These are phyloP conservation scores for Aspergillus texensis DNA, from an alignment of 2,329 filamentous ascomycete genomes.

Conservation along the genomic window DNA sequence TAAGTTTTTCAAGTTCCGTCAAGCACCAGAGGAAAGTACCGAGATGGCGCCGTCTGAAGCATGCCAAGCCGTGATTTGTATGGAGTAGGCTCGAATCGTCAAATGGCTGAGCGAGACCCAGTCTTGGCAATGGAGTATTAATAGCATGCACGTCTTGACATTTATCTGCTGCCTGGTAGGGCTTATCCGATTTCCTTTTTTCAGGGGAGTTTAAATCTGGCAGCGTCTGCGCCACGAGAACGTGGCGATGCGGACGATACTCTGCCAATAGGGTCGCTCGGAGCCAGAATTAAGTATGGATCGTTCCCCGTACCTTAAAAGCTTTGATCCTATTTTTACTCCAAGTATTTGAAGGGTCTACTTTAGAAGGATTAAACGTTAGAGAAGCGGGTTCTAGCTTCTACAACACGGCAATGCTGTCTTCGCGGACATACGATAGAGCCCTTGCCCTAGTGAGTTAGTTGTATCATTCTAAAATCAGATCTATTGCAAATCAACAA, in stretches of 20 bases:
- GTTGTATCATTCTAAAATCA: no score
- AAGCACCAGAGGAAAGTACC: neutral
- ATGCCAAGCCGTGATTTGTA: neutral
- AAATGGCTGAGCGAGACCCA: neutral
- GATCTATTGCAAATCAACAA: no score
- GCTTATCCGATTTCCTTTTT: neutral
- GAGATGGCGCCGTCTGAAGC: neutral
- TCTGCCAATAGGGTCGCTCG: neutral
- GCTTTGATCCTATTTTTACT: neutral
- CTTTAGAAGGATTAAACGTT: no score
- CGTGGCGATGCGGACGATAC: neutral
- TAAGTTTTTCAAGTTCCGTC: neutral
- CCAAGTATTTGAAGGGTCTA: no score
- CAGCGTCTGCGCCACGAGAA: neutral
- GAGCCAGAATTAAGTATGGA: neutral
- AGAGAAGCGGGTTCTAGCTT: no score
- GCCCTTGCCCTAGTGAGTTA: no score
- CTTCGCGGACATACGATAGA: no score
- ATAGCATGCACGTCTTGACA: neutral
- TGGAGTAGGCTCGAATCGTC: neutral
- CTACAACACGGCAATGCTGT: no score
- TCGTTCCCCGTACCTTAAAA: neutral
- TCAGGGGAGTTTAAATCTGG: neutral
- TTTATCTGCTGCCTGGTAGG: neutral
- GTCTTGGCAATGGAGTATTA: neutral